phyloP scores from a whole-genome alignment of 129 eudicot species.

The Arctium minus region DNA sequence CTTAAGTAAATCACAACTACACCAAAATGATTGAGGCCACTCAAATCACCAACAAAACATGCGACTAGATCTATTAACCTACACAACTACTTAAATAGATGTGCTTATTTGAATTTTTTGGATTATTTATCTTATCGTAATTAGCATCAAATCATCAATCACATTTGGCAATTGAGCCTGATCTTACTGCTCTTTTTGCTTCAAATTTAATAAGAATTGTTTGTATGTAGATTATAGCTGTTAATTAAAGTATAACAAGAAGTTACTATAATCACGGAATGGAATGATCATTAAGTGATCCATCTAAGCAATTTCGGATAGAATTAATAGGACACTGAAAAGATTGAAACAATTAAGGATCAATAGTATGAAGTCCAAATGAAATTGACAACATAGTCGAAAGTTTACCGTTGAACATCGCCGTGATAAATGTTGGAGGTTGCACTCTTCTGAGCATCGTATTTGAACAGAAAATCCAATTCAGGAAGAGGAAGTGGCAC shows the following conservation, averaged over 20 bases:
- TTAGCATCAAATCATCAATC: background rate
- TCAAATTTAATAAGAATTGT: background rate
- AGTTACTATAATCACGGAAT: background rate
- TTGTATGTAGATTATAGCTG: background rate
- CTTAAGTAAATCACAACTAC: too few relatives aligned
- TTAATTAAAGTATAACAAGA: background rate
- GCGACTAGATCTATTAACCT: background rate
- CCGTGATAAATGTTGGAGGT: background rate
- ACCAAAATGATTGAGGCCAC: too few relatives aligned
- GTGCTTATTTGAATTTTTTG: background rate
- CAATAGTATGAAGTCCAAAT: background rate
- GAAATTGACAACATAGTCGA: background rate
- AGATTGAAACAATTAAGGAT: background rate
- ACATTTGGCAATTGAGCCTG: background rate
- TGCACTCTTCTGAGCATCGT: slow-evolving; percentile 3
- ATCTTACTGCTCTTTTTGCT: background rate
- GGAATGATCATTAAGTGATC: background rate
- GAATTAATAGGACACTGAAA: background rate
- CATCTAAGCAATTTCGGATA: background rate
- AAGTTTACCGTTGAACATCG: background rate
- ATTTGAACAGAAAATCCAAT: slow-evolving; percentile 22
- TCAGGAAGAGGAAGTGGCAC: slow-evolving; percentile 61
- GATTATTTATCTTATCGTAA: background rate
- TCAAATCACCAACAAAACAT: background rate
- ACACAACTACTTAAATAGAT: background rate